Evolutionary conservation across 106 monocot genomes (phyloP).

Genomic region (Dactylorhiza incarnata): DNA sequence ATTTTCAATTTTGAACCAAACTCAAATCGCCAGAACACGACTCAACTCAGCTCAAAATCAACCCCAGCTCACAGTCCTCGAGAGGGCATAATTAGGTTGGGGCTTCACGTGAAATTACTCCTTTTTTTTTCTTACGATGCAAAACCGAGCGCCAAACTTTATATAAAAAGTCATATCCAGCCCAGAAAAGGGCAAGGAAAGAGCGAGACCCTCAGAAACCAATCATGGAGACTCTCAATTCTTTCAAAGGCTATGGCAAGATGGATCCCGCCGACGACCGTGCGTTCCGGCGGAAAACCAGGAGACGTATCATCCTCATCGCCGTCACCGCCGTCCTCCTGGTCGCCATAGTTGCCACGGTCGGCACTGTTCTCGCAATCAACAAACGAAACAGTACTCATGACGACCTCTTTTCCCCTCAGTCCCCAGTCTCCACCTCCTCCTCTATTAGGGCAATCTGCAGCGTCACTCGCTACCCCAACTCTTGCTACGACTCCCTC

Average conservation of each 20-base stretch:
- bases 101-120: too few species aligned
- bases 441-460: constrained; percentile 54
- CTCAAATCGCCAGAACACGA: too few species aligned
- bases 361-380: constrained; percentile 13
- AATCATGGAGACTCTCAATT: constrained; percentile 31
- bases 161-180: too few species aligned
- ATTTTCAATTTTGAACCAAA: too few species aligned
- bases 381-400: constrained; percentile 9
- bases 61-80: too few species aligned
- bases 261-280: constrained; percentile 26
- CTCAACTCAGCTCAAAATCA: too few species aligned
- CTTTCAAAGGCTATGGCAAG: constrained; percentile 52
- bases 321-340: constrained; percentile 27
- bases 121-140: too few species aligned
- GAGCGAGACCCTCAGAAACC: too few species aligned
- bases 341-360: constrained; percentile 27
- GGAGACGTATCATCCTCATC: constrained; percentile 37
- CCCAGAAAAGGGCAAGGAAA: too few species aligned
- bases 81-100: too few species aligned
- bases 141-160: too few species aligned
- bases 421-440: constrained; percentile 7
- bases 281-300: constrained; percentile 28
- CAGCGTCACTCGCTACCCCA: constrained; percentile 43
- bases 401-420: not conserved
- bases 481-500: constrained; percentile 50